Base-by-base conservation (phyloP, 2,329 filamentous ascomycete genomes). In the Sporothrix brunneoviolacea region DNA sequence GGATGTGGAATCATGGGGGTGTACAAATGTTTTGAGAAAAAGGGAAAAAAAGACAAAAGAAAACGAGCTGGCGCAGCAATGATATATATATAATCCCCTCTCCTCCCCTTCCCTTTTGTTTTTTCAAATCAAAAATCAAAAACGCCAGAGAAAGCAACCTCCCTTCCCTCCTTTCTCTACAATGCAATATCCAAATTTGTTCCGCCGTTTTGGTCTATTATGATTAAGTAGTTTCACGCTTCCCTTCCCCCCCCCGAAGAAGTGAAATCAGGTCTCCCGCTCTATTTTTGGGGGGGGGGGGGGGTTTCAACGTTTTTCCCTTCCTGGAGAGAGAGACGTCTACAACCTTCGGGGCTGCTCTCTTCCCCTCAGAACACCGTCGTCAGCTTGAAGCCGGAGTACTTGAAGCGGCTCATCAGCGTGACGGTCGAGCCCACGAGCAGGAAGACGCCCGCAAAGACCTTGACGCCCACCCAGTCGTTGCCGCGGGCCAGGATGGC, bases 401-500 rank as follows among this genome's bases (percentile, higher is more conserved):
- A 56, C 13, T 55, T 48, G 33, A 63, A 39, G 22, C 65, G 61
- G 7, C 61, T 58, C 2, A 54, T 37, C 3, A 61, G 8, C 2
- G 63, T 56, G 32, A 60, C 54, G 2, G 55, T 54, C 12, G 63
- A 65, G 12, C 65, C 66, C 2, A 53, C 56, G 3, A 66, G 12
- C 33, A 64, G 62, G 13, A 66, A 58, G 2, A 65, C 58, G 4
- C 64, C 66, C 0, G 61, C 55, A 46, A 71, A 71, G 4, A 69
- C 53, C 57, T 70, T 70, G 32, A 69, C 58, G 3, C 64, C 65
- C 0, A 61, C 40, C 61, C 64, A 70, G 6, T 62, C 62, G 4
- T 60, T 52, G 35, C 21, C n/a, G 36, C 22, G 5, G 0, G 54
- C 28, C 16, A 60, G 42, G 22, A 61, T 60, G 44, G 68, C 69